Evolutionary conservation across 2,329 filamentous ascomycete species (phyloP), one percentile per base, ranked within the genome.

Genomic region (Hortaea werneckii): DNA sequence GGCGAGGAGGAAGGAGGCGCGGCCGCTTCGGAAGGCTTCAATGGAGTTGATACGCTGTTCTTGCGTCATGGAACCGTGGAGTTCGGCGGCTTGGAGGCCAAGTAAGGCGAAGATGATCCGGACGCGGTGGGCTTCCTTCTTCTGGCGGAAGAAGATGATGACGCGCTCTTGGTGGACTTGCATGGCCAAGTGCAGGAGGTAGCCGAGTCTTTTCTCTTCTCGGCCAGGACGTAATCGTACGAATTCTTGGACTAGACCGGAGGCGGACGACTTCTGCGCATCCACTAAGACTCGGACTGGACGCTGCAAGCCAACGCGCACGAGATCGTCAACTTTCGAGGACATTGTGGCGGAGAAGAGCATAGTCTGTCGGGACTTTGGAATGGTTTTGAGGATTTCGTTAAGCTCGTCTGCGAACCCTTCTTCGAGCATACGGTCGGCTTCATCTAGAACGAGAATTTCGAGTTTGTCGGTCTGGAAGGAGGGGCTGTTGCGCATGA

Each of bases 331-430:
- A 40, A 98, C 89, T 1, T 85, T 85, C 32, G 88, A 89, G 5
- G 88, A 96, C 94, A 98, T 98, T 28, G 94, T 98, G 32, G 92
- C 92, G 10, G 92, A 98, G 73, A 98, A 98, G 13, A 98, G 76
- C 90, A 98, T 96, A 0, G 92, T 98, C 67, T 98, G 92, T 52
- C 94, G 77, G 1, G 86, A 89, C 65, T 95, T 95, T 32, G 94
- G 94, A 40, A 98, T 82, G 0, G 88, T 94, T 6, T 83, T 89
- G 39, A 98, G 71, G 57, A 98, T 96, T 69, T 98, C 92, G 67
- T 95, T 95, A 53, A 98, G 68, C 66, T 98, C 92, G 59, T 95
- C 92, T 0, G 90, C 88, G 68, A 98, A 98, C 54, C 92, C 92
- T 58, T 95, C 92, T 67, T 98, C 92, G 29, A 98, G 79, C 94